Evolutionary conservation across 2,329 filamentous ascomycete species (phyloP), one percentile per base, ranked within the genome.

Genomic region (Phymatotrichopsis omnivora): DNA sequence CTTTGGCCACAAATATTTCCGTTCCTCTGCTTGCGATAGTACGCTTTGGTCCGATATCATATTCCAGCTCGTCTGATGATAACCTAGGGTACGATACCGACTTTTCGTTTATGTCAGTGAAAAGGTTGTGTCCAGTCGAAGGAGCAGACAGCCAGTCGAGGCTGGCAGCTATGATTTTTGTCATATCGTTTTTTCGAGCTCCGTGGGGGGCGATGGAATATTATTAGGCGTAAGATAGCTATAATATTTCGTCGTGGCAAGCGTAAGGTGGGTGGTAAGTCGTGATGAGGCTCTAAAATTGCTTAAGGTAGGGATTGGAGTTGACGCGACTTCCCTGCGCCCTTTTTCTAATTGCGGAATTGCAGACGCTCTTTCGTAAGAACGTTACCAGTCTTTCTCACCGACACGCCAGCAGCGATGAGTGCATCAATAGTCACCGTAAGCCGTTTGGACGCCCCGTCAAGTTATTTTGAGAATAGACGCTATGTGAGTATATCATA

Each of bases 391-490:
- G n/a, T n/a, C n/a, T n/a, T n/a, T n/a, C n/a, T n/a, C n/a, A n/a
- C n/a, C n/a, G n/a, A n/a, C n/a, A n/a, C n/a, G n/a, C n/a, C n/a
- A n/a, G n/a, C n/a, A n/a, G n/a, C n/a, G n/a, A n/a, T n/a, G n/a
- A n/a, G n/a, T n/a, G n/a, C n/a, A n/a, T n/a, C 32, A 39, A 45
- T 50, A 61, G 78, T 73, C 63, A 96, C 91, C 5, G 83, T 96
- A 53, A 89, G 96, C 39, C 75, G 91, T 51, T 76, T 98, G 53
- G 91, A 98, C 66, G 82, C 80, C 66, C 89, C 91, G 14, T 96
- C 89, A 63, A 87, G 89, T 59, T 98, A 98, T 68, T 94, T 87
- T 60, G 56, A 74, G 78, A 53, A 80, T n/a, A n/a, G n/a, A 74
- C 67, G 83, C 83, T 68, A 89, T 93, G 68, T 62, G 70, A 61